Base-by-base conservation (phyloP, 177 flowering plant species). In the Vitis hybrid region DNA sequence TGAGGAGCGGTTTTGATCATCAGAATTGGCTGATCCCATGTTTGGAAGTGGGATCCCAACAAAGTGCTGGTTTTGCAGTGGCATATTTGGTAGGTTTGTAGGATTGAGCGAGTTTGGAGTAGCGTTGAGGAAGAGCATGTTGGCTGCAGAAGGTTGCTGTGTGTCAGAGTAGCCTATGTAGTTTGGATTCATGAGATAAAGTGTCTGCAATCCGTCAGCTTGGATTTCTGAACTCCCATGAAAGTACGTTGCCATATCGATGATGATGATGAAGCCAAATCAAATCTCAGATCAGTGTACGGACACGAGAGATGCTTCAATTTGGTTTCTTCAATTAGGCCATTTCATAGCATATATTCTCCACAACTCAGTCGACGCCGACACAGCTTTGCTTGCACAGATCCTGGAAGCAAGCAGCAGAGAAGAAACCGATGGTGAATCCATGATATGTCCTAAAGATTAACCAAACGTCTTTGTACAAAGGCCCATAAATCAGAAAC, bases 171-270 rank as follows among this genome's bases (percentile, higher is more conserved):
- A 76, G 11, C 74, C 75, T 17, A 69, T 70, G 75, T 80, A 81
- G 51, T 64, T 71, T 2, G 83, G 83, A 69, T 80, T 84, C 83
- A 81, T 78, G 39, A 84, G 78, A 34, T 56, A 57, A 45, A 84
- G 80, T 6, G 84, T 83, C 39, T 83, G 87, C 60, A 81, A 60
- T 10, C 80, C 84, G 30, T 81, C 86, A 51, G 74, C 81, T 74
- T 82, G 82, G 65, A 80, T 76, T 78, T 84, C 87, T 49, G 87
- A 72, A 66, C 60, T 71, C 12, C 81, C 83, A 69, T 81, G 80
- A 74, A 66, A 84, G 73, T 75, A 81, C 57, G 80, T 72, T 62
- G 78, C 81, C 83, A 82, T 80, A 52, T 26, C 12, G 56, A 32
- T 60, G 26, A 30, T 50, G 45, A 34, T 34, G 45, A 5, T 34